A percentile compares a stretch with the other conserved stretches of the same genome.
phyloP scores from a whole-genome alignment of 1,284 basidiomycete genomes.

The Ceratobasidium sp. region DNA sequence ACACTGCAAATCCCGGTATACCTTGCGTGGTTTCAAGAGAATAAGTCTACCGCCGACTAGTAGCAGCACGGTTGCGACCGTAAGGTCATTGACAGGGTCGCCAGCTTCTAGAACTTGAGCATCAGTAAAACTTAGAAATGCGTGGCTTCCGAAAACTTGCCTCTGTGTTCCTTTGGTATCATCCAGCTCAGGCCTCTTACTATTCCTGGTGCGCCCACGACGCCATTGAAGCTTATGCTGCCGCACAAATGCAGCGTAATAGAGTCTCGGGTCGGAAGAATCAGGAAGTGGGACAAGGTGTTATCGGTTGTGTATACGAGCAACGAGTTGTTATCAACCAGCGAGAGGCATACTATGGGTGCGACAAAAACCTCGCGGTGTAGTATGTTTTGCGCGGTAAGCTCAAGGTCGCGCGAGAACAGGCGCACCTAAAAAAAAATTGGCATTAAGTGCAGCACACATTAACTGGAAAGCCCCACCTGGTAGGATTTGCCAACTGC shows the following conservation, averaged over 20 bases:
- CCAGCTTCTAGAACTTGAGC: slow-evolving; percentile 70
- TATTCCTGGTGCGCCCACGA: slow-evolving; percentile 83
- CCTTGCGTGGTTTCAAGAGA: slow-evolving; percentile 83
- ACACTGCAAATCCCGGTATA: slow-evolving; percentile 44
- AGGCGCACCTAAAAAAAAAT: slow-evolving; percentile 73
- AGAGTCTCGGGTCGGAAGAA: slow-evolving; percentile 81
- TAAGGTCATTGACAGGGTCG: slow-evolving; percentile 91
- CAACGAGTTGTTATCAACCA: slow-evolving; percentile 91
- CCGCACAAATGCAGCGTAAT: slow-evolving; percentile 91
- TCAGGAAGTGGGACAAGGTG: slow-evolving; percentile 90
- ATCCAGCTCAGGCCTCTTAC: slow-evolving; percentile 97
- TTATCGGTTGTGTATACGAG: slow-evolving; percentile 98
- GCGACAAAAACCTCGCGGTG: slow-evolving; percentile 81
- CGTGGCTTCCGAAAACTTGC: slow-evolving; percentile 56
- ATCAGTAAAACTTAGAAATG: slow-evolving; percentile 38
- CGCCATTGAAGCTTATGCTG: slow-evolving; percentile 92
- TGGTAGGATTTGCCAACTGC: slow-evolving; percentile 81
- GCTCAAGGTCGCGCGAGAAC: slow-evolving; percentile 93
- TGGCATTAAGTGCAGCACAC: slow-evolving; percentile 28
- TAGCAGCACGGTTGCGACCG: slow-evolving; percentile 95
- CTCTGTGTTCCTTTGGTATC: slow-evolving; percentile 91
- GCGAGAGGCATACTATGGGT: slow-evolving; percentile 82
- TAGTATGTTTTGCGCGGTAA: slow-evolving; percentile 85
- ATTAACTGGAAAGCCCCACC: slow-evolving; percentile 53
- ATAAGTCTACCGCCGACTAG: slow-evolving; percentile 94